These are phyloP conservation scores for Penicillium sp. DNA, from an alignment of 2,329 filamentous ascomycete genomes.

Conservation along the genomic window DNA sequence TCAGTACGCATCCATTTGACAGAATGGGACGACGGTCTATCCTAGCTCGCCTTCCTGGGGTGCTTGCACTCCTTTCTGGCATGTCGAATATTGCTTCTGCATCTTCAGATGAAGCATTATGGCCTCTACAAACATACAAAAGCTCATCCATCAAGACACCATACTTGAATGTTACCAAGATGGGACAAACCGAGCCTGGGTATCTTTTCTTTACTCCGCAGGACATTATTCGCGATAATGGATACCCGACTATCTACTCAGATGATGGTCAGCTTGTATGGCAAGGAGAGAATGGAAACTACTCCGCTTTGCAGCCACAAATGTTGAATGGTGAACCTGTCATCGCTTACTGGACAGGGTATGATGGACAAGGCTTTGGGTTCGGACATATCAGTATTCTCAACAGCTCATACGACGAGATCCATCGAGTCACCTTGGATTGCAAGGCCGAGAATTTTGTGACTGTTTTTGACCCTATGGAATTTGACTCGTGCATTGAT, in stretches of 20 bases:
- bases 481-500: constrained; percentile 29
- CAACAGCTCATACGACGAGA: constrained; percentile 31
- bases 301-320: constrained; percentile 30
- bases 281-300: constrained; percentile 27
- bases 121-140: constrained; percentile 27
- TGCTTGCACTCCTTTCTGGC: constrained; percentile 10
- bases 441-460: constrained; percentile 21
- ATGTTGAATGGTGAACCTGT: constrained; percentile 29
- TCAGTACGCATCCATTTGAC: too few relatives aligned
- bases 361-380: constrained; percentile 22
- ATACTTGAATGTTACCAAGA: constrained; percentile 26
- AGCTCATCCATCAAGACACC: constrained; percentile 19
- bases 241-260: constrained; percentile 26
- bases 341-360: constrained; percentile 34
- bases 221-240: constrained; percentile 10
- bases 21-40: neutral
- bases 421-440: constrained; percentile 29
- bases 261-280: constrained; percentile 35
- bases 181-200: constrained; percentile 29
- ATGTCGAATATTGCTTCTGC: constrained; percentile 2
- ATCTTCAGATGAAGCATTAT: constrained; percentile 11
- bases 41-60: neutral
- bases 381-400: constrained; percentile 31
- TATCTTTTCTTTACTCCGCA: constrained; percentile 29
- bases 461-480: constrained; percentile 20